phyloP scores from a whole-genome alignment of 2,329 filamentous ascomycete species.

The Ophiostoma angusticollis region DNA sequence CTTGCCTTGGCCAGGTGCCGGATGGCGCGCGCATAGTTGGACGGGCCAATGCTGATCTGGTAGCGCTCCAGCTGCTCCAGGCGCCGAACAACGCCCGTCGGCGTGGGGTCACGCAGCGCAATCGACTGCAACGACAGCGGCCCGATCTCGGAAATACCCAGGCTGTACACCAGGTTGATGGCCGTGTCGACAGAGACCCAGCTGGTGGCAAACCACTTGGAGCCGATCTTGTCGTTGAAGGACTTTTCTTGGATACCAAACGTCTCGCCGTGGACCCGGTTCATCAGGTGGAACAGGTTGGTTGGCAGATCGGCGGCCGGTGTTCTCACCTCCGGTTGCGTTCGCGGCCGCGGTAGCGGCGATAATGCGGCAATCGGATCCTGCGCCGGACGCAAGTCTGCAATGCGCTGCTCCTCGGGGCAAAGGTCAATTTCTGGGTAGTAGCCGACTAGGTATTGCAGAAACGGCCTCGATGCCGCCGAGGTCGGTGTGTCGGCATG shows the following conservation, averaged over 20 bases:
- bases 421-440: constrained; percentile 28
- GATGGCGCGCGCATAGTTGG: constrained; percentile 53
- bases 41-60: constrained; percentile 49
- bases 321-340: background rate
- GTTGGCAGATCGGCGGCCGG: constrained; percentile 4
- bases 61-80: constrained; percentile 48
- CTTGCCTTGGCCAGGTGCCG: constrained; percentile 47
- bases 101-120: constrained; percentile 48
- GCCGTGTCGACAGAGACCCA: constrained; percentile 62
- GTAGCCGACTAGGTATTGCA: constrained; percentile 35
- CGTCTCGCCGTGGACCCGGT: constrained; percentile 26
- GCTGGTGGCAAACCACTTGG: constrained; percentile 64
- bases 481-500: constrained; percentile 29
- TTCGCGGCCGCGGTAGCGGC: background rate
- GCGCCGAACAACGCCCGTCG: constrained; percentile 42
- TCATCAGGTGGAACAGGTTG: constrained; percentile 11
- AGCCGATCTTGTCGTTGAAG: constrained; percentile 57
- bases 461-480: constrained; percentile 31
- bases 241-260: constrained; percentile 30
- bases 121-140: constrained; percentile 67
- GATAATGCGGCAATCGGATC: too few relatives aligned
- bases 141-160: constrained; percentile 61
- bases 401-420: constrained; percentile 23
- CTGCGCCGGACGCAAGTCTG: background rate
- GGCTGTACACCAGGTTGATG: constrained; percentile 53